Evolutionary conservation across 768 basidiomycete genomes (phyloP).

Genomic region (Termitomyces bulborhizus): DNA sequence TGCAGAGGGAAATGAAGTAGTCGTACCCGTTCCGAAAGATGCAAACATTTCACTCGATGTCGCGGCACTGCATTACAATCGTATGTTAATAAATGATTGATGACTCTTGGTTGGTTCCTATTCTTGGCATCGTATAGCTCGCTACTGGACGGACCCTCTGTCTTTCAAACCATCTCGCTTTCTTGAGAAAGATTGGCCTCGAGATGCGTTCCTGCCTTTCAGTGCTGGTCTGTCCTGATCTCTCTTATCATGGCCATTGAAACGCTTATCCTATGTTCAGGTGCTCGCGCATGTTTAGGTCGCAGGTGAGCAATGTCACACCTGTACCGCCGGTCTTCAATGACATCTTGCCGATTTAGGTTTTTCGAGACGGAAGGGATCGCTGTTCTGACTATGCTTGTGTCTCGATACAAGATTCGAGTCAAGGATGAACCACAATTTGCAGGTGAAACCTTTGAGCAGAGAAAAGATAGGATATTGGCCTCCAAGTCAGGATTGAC

Average conservation of each 20-base stretch:
- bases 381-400: constrained; percentile 43
- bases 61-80: constrained; percentile 44
- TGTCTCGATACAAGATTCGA: constrained; percentile 39
- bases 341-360: constrained; percentile 16
- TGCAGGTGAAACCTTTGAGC: constrained; percentile 38
- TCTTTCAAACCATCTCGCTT: constrained; percentile 41
- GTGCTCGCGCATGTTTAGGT: constrained; percentile 40
- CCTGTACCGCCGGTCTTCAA: background rate
- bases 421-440: constrained; percentile 47
- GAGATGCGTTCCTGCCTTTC: constrained; percentile 51
- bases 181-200: constrained; percentile 41
- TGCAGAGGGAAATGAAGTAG: constrained; percentile 28
- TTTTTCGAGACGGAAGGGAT: constrained; percentile 50
- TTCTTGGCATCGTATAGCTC: constrained; percentile 27
- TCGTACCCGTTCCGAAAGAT: constrained; percentile 37
- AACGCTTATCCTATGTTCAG: constrained; percentile 13
- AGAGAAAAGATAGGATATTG: constrained; percentile 37
- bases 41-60: constrained; percentile 29
- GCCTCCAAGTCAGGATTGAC: constrained; percentile 30
- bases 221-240: constrained; percentile 28
- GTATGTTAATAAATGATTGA: constrained; percentile 20
- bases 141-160: constrained; percentile 50
- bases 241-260: background rate
- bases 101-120: background rate
- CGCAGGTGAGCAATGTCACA: constrained; percentile 24